Conservation (phyloP, 257 asterid genomes). For the Solanum neorickii region DNA sequence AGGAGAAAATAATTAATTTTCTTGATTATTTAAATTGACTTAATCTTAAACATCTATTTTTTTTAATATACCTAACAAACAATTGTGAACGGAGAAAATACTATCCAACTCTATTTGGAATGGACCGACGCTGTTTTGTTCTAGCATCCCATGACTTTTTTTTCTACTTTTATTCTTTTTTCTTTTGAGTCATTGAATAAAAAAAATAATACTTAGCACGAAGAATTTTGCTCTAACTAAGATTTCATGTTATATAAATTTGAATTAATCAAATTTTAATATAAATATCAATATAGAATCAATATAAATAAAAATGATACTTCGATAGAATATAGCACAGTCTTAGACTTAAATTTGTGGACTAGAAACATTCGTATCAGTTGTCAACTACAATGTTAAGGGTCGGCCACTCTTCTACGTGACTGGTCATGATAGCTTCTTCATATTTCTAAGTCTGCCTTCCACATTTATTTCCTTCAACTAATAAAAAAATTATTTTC, state of each 20-base stretch:
- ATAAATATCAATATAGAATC: too few relatives aligned
- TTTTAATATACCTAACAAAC: too few relatives aligned
- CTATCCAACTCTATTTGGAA: not conserved
- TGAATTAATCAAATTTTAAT: fast-evolving
- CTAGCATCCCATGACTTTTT: not conserved
- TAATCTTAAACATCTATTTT: too few relatives aligned
- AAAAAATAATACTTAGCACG: too few relatives aligned
- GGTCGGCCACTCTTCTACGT: not conserved
- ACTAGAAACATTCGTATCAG: not conserved
- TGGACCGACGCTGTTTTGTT: not conserved
- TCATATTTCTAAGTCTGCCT: not conserved
- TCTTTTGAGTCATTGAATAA: not conserved
- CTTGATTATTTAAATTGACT: too few relatives aligned
- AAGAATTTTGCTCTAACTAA: not conserved
- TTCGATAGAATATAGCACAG: not conserved
- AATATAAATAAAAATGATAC: too few relatives aligned
- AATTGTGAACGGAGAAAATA: too few relatives aligned
- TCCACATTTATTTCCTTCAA: not conserved
- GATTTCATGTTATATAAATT: too few relatives aligned
- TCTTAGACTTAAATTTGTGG: not conserved
- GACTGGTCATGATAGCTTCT: not conserved
- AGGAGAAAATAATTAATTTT: too few relatives aligned
- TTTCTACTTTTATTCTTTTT: not conserved
- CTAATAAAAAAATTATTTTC: too few relatives aligned
- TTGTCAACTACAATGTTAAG: not conserved